Base-by-base conservation (phyloP, 768 basidiomycete genomes). In the Leccinum arenicola region DNA sequence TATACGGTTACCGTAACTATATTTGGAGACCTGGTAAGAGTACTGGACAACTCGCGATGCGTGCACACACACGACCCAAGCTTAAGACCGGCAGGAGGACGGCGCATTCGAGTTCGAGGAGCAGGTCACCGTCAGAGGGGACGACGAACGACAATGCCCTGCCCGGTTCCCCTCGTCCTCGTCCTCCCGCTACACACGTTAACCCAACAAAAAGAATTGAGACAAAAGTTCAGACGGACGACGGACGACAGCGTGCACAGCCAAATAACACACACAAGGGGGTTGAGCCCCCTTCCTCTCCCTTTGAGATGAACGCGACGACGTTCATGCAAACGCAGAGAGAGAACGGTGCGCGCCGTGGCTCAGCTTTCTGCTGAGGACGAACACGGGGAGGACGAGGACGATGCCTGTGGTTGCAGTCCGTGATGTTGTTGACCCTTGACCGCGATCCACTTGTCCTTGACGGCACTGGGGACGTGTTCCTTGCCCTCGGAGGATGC, bases 401-500 rank as follows among this genome's bases (percentile, higher is more conserved):
- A 40, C 21, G 57, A 52, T 19, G 63, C 54, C 23, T 70, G 61
- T 59, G 43, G 2, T 21, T 45, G 43, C 11, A 21, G 43, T 12
- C n/a, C n/a, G 2, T 19, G 43, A 19, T 45, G 43, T 21, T 45
- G 19, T 2, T 83, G 75, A 23, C 79, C 79, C 72, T 89, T 88
- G 70, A 92, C 85, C 19, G 88, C 77, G 52, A 91, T 83, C 90
- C 90, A 92, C 69, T 88, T 89, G 68, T 91, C 89, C 69, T 81
- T 82, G 65, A 73, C 71, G 50, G 36, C 36, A 7, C 36, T 36
- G 38, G 43, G 17, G 63, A 31, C 7, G 23, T 56, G 71, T 43
- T 77, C 72, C 56, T 68, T 70, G 56, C 40, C 31, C 25, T 67
- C 60, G 6, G 56, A 45, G 5, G 56, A 52, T 54, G 56, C 52